Evolutionary conservation across 208 protist species (phyloP).

Genomic region (Crithidia fasciculata): DNA sequence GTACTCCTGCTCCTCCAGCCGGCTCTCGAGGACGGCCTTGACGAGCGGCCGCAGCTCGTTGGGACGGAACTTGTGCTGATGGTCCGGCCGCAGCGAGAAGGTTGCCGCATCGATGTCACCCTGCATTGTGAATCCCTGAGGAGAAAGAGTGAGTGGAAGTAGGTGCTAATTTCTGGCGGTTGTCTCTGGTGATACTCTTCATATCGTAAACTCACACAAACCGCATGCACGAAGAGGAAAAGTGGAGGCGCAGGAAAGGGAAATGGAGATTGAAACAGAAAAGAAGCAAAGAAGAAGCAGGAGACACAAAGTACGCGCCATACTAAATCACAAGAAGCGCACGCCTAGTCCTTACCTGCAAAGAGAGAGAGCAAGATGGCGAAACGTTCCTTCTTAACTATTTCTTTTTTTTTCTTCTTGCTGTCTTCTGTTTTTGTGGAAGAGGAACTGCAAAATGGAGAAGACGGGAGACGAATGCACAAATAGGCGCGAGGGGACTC

Average conservation of each 20-base stretch:
- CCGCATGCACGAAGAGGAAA: background rate
- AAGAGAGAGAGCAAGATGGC: no score
- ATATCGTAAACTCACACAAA: background rate
- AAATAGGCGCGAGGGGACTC: no score
- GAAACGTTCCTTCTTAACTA: no score
- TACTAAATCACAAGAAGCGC: no score
- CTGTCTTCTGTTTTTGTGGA: no score
- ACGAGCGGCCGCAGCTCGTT: slow-evolving; percentile 85
- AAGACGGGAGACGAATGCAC: no score
- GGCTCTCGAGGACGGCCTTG: slow-evolving; percentile 69
- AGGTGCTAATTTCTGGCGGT: background rate
- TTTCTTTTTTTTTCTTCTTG: no score
- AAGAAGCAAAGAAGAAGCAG: background rate
- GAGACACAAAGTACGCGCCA: background rate
- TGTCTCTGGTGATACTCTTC: no score
- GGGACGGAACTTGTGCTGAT: slow-evolving; percentile 85
- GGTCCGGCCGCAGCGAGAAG: slow-evolving; percentile 90
- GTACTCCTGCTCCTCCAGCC: slow-evolving; percentile 89
- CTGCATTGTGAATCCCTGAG: slow-evolving; percentile 45
- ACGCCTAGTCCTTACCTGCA: no score
- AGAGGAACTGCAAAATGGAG: no score
- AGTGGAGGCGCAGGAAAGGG: background rate
- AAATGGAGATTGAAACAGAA: background rate
- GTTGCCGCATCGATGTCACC: slow-evolving; percentile 70
- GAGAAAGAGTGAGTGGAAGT: background rate